phyloP scores from a whole-genome alignment of 495 filamentous ascomycete genomes.

The Lindgomyces ingoldianus region DNA sequence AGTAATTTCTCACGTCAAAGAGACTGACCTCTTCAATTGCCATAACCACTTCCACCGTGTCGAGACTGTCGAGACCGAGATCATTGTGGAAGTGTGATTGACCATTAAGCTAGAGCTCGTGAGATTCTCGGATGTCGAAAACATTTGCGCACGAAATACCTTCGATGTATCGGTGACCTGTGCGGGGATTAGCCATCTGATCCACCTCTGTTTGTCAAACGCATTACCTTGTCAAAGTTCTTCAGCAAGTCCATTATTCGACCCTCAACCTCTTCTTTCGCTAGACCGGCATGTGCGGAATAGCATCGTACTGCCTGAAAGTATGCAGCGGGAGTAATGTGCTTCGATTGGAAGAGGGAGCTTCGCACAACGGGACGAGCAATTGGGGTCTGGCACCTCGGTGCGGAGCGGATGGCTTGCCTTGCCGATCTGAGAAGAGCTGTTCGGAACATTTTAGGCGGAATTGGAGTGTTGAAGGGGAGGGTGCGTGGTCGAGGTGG shows the following conservation, averaged over 20 bases:
- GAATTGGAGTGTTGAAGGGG: neutral
- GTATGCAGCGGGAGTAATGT: constrained; percentile 57
- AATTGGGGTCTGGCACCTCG: constrained; percentile 58
- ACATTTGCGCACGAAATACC: constrained; percentile 37
- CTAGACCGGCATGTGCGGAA: constrained; percentile 74
- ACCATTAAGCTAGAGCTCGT: constrained; percentile 65
- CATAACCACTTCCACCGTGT: constrained; percentile 99
- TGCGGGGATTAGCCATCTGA: constrained; percentile 15
- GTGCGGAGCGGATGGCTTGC: constrained; percentile 51
- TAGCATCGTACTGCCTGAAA: constrained; percentile 75
- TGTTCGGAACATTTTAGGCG: constrained; percentile 76
- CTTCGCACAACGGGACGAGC: constrained; percentile 57
- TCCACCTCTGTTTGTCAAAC: constrained; percentile 4
- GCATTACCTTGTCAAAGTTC: constrained; percentile 94
- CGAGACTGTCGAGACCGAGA: constrained; percentile 91
- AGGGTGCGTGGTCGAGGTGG: constrained; percentile 6
- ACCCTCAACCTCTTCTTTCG: constrained; percentile 82
- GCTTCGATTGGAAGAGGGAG: constrained; percentile 56
- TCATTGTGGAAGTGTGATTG: constrained; percentile 92
- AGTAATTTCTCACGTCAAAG: neutral
- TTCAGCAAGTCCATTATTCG: constrained; percentile 89
- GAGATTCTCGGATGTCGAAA: constrained; percentile 1
- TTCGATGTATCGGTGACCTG: constrained; percentile 50
- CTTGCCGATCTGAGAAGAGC: constrained; percentile 68
- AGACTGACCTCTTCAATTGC: constrained; percentile 93